phyloP scores from a whole-genome alignment of 805 yeast genomes.

The Teunomyces pallodes region DNA sequence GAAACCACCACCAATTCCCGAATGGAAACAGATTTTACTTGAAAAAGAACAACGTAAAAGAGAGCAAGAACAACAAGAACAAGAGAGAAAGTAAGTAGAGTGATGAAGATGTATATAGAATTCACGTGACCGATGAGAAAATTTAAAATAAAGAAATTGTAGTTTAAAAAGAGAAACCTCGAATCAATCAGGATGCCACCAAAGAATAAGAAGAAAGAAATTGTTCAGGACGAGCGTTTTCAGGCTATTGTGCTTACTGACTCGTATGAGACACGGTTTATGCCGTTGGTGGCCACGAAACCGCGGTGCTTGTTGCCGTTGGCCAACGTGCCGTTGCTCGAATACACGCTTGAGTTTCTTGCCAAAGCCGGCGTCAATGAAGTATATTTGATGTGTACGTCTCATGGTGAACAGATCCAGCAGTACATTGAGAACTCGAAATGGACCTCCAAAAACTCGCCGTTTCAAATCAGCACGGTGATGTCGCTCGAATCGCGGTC shows the following conservation, averaged over 20 bases:
- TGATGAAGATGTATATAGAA: too few relatives aligned
- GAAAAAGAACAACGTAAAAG: not conserved
- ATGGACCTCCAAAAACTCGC: conserved; percentile 69
- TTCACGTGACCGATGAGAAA: not conserved
- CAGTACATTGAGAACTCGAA: conserved; percentile 72
- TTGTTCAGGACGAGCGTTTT: conserved; percentile 66
- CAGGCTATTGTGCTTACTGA: conserved; percentile 96
- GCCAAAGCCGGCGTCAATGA: conserved; percentile 90
- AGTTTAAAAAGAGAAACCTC: not conserved
- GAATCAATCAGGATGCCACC: conserved; percentile 37
- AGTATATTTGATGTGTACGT: conserved; percentile 83
- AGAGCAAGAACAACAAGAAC: not conserved
- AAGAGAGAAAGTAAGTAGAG: not conserved
- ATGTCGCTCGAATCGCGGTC: conserved; percentile 84
- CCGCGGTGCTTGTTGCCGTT: conserved; percentile 92
- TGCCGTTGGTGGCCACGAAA: conserved; percentile 81
- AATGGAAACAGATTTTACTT: conserved; percentile 17
- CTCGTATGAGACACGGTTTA: conserved; percentile 86
- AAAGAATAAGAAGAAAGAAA: conserved; percentile 52
- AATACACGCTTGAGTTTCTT: conserved; percentile 90
- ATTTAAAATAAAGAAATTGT: not conserved
- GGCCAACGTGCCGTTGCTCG: conserved; percentile 91
- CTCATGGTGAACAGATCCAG: conserved; percentile 88
- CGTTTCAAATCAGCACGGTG: conserved; percentile 76
- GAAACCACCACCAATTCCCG: conserved; percentile 22